A percentile compares a stretch with the other conserved stretches of the same genome.
Conservation (phyloP, 495 filamentous ascomycete species). For the Penicillium pulvis region DNA sequence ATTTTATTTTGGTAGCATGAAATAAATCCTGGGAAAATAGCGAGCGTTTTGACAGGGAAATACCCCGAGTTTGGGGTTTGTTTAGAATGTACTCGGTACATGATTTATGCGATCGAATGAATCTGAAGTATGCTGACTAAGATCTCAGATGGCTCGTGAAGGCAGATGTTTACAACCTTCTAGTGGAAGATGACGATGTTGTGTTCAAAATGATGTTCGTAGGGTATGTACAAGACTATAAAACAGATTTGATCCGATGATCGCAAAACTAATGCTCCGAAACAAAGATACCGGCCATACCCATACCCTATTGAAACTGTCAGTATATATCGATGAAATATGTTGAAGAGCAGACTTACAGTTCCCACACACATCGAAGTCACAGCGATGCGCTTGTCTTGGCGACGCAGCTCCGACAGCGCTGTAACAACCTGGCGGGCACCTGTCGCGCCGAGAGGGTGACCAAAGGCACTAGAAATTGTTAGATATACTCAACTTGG, state of each 20-base stretch:
- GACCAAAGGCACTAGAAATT: slow-evolving; percentile 63
- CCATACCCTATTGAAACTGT: slow-evolving; percentile 46
- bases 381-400: slow-evolving; percentile 77
- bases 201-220: too few species aligned
- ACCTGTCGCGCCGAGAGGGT: slow-evolving; percentile 79
- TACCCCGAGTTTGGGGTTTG: too few species aligned
- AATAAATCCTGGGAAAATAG: neutral
- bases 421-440: slow-evolving; percentile 83
- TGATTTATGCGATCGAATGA: too few species aligned
- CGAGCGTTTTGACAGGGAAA: neutral
- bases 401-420: slow-evolving; percentile 72
- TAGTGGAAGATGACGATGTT: neutral
- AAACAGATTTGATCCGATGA: neutral
- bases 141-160: too few species aligned
- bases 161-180: too few species aligned
- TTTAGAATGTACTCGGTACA: too few species aligned
- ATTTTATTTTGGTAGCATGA: too few species aligned
- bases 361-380: slow-evolving; percentile 89
- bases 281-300: slow-evolving; percentile 57
- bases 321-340: slow-evolving; percentile 4
- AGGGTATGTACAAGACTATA: slow-evolving; percentile 8
- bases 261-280: slow-evolving; percentile 44
- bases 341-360: slow-evolving; percentile 39
- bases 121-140: too few species aligned
- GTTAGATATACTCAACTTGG: slow-evolving; percentile 3